These are phyloP conservation scores for Typha latifolia DNA, from an alignment of 176 grass and related monocot species.

Conservation along the genomic window DNA sequence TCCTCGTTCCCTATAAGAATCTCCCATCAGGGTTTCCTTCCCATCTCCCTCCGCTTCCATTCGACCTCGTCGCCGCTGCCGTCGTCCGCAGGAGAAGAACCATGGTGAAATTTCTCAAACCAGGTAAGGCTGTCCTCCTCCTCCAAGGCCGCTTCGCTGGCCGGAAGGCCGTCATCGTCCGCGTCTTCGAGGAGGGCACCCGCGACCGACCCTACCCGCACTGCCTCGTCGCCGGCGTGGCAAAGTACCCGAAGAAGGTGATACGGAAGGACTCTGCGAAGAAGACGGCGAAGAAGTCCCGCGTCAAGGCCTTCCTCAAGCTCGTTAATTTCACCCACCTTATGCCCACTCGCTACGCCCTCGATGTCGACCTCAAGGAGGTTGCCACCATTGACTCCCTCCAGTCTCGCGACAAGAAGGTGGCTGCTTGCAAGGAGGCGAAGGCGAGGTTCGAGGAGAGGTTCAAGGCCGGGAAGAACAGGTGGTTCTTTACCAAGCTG, in stretches of 20 bases:
- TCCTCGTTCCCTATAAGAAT: not conserved
- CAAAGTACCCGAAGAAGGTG: conserved; percentile 47
- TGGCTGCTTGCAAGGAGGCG: conserved; percentile 27
- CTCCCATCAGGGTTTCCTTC: not conserved
- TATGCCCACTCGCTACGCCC: conserved; percentile 48
- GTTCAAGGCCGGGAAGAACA: conserved; percentile 53
- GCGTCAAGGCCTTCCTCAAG: conserved; percentile 50
- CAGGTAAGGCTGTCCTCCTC: conserved; percentile 46
- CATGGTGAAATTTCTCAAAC: conserved; percentile 51
- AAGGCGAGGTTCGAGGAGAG: conserved; percentile 42
- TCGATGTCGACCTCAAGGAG: conserved; percentile 49
- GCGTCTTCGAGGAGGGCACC: conserved; percentile 47
- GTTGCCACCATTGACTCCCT: conserved; percentile 27
- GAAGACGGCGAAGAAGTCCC: conserved; percentile 55
- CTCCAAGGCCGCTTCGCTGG: conserved; percentile 40
- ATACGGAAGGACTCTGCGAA: conserved; percentile 52
- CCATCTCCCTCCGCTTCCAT: not conserved
- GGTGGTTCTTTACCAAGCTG: conserved; percentile 60
- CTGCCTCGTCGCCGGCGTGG: conserved; percentile 46
- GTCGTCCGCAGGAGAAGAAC: not conserved
- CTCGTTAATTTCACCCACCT: conserved; percentile 45
- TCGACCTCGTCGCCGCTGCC: not conserved
- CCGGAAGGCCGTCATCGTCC: conserved; percentile 38
- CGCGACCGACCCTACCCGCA: conserved; percentile 46
- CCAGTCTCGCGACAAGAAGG: conserved; percentile 31